phyloP scores from a whole-genome alignment of 2,329 filamentous ascomycete genomes.

The Aureobasidium melanogenum region DNA sequence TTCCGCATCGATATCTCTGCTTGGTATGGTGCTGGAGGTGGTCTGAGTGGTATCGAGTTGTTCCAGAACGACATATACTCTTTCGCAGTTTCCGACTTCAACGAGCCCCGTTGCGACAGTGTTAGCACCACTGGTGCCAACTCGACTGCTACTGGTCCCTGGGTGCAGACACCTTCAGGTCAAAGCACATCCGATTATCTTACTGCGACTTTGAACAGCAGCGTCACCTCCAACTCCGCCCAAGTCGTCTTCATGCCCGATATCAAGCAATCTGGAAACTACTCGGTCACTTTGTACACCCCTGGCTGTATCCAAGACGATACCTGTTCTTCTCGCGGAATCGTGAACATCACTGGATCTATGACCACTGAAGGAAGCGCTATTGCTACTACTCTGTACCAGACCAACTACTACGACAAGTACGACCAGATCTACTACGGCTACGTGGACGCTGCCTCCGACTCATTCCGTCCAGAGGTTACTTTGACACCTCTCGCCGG shows the following conservation, averaged over 20 bases:
- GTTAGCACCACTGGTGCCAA: slow-evolving; percentile 52
- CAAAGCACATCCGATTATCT: slow-evolving; percentile 70
- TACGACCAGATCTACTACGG: slow-evolving; percentile 89
- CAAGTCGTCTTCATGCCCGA: slow-evolving; percentile 74
- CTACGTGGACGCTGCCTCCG: slow-evolving; percentile 65
- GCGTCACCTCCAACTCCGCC: slow-evolving; percentile 45
- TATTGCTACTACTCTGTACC: slow-evolving; percentile 59
- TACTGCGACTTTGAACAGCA: slow-evolving; percentile 48
- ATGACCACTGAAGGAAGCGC: slow-evolving; percentile 45
- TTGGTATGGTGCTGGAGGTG: slow-evolving; percentile 80
- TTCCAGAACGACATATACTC: slow-evolving; percentile 62
- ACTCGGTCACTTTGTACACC: slow-evolving; percentile 83
- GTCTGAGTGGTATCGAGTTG: slow-evolving; percentile 76
- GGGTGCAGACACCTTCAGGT: slow-evolving; percentile 59
- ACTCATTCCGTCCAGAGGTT: slow-evolving; percentile 68
- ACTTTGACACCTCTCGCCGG: slow-evolving; percentile 62
- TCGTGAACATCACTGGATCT: slow-evolving; percentile 69
- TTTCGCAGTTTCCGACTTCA: slow-evolving; percentile 80
- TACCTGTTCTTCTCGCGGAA: slow-evolving; percentile 66
- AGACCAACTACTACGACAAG: slow-evolving; percentile 95
- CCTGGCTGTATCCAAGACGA: slow-evolving; percentile 78
- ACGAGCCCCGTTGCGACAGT: slow-evolving; percentile 72
- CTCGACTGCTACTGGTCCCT: slow-evolving; percentile 63
- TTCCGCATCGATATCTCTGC: slow-evolving; percentile 79
- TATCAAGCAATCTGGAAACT: slow-evolving; percentile 82